These are phyloP conservation scores for Casuarina glauca DNA, from an alignment of 306 rosid species.

Conservation along the genomic window DNA sequence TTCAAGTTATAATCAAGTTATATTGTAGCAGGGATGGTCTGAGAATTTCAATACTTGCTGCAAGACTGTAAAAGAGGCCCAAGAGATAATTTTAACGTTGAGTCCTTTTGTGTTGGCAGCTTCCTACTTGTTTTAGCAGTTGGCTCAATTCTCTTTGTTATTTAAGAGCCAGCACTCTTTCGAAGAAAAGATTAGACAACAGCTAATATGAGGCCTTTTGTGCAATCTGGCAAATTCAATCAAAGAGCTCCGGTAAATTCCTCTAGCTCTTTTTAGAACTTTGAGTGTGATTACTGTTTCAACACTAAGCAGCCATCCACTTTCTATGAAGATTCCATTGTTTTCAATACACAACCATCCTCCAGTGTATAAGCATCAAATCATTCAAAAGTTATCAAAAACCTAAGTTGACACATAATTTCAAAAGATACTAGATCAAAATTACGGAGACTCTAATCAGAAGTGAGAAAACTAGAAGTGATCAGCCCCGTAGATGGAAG, in stretches of 20 bases:
- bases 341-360: neutral
- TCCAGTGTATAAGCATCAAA: too few relatives aligned
- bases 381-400: neutral
- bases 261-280: too few relatives aligned
- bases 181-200: too few relatives aligned
- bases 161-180: neutral
- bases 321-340: neutral
- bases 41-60: too few relatives aligned
- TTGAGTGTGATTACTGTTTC: neutral
- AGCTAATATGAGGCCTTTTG: too few relatives aligned
- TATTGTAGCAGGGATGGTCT: too few relatives aligned
- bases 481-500: neutral
- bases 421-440: neutral
- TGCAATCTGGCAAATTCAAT: neutral
- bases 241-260: neutral
- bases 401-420: neutral
- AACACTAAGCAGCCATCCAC: neutral
- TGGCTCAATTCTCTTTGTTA: neutral
- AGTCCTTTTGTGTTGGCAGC: neutral
- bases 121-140: neutral
- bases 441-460: neutral
- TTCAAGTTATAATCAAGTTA: neutral
- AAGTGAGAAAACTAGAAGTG: neutral
- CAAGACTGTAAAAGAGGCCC: too few relatives aligned
- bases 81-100: too few relatives aligned